Conservation (phyloP, 2,329 filamentous ascomycete genomes). For the Aureobasidium sp. region DNA sequence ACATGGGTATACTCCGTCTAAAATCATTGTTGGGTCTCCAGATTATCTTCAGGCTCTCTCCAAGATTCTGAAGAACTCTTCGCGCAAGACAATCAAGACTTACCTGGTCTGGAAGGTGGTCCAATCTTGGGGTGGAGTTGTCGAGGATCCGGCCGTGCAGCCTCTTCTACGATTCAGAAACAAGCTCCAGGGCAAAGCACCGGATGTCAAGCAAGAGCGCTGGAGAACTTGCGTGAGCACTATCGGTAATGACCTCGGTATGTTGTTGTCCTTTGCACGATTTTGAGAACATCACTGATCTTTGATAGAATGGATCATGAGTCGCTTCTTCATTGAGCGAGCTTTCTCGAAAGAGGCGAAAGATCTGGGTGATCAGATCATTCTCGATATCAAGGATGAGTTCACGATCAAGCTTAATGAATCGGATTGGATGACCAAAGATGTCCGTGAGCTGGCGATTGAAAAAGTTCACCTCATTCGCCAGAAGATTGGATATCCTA, state of each 20-base stretch:
- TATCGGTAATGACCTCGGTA: constrained; percentile 51
- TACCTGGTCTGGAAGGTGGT: constrained; percentile 61
- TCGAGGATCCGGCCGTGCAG: constrained; percentile 55
- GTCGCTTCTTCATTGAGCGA: constrained; percentile 63
- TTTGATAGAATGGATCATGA: constrained; percentile 51
- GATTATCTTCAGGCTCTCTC: constrained; percentile 55
- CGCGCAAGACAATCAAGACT: constrained; percentile 50
- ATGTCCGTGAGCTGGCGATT: constrained; percentile 53
- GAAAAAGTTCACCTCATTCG: constrained; percentile 61
- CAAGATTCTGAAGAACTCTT: constrained; percentile 47
- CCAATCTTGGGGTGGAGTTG: constrained; percentile 43
- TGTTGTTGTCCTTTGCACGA: background rate
- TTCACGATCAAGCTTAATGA: constrained; percentile 56
- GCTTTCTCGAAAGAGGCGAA: constrained; percentile 62
- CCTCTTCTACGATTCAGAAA: constrained; percentile 56
- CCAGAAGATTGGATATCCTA: constrained; percentile 63
- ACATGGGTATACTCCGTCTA: constrained; percentile 27
- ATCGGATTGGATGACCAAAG: constrained; percentile 58
- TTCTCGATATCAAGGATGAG: constrained; percentile 62
- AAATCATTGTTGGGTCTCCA: constrained; percentile 54
- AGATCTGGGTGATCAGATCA: constrained; percentile 59
- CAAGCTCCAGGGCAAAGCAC: constrained; percentile 51
- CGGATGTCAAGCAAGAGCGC: constrained; percentile 55
- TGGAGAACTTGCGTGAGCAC: constrained; percentile 59
- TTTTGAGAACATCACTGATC: background rate